Evolutionary conservation across 139 green algal species (phyloP).

Genomic region (Chlorella sorokiniana): DNA sequence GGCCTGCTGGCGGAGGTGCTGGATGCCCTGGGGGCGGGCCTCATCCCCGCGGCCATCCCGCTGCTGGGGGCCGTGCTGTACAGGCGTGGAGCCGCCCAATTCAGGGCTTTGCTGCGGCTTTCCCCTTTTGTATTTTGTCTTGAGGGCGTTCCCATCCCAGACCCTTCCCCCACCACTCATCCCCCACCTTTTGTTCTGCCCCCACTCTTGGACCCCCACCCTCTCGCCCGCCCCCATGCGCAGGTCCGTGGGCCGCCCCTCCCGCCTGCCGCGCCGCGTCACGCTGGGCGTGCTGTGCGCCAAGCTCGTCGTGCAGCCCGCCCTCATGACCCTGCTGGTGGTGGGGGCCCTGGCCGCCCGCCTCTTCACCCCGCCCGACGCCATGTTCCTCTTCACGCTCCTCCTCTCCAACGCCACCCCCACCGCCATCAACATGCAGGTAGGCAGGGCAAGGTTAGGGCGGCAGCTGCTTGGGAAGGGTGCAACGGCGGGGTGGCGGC

Average conservation of each 20-base stretch:
- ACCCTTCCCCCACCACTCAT: too few relatives aligned
- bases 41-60: conserved; percentile 65
- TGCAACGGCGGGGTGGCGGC: too few relatives aligned
- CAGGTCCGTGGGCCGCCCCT: conserved; percentile 39
- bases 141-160: too few relatives aligned
- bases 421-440: conserved; percentile 71
- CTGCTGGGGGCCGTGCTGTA: conserved; percentile 67
- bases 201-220: not conserved
- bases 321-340: conserved; percentile 45
- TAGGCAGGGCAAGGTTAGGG: not conserved
- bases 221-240: not conserved
- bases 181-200: not conserved
- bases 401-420: conserved; percentile 65
- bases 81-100: conserved; percentile 34
- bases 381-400: conserved; percentile 66
- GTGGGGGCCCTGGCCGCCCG: conserved; percentile 35
- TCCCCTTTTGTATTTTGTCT: not conserved
- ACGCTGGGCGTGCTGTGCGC: conserved; percentile 40
- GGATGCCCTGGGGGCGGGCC: conserved; percentile 49
- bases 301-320: conserved; percentile 56
- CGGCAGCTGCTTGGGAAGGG: not conserved
- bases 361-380: conserved; percentile 53
- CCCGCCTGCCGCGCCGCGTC: conserved; percentile 39
- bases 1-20: conserved; percentile 42
- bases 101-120: not conserved